Evolutionary conservation across 2,329 filamentous ascomycete genomes (phyloP).

Genomic region (Sclerotinia borealis): DNA sequence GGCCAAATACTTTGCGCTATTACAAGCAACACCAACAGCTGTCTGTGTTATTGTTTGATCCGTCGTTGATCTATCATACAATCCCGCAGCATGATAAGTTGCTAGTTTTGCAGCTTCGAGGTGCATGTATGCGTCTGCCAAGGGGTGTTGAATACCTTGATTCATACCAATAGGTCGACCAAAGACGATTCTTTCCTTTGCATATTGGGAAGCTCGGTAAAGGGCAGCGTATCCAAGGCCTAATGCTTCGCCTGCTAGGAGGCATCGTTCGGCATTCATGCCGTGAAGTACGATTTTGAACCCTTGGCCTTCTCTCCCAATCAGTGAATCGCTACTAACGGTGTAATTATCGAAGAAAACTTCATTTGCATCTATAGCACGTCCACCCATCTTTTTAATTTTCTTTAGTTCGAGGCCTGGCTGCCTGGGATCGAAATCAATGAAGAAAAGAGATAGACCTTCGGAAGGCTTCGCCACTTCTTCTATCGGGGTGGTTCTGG

Average conservation of each 20-base stretch:
- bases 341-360: slow-evolving; percentile 79
- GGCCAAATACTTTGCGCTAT: slow-evolving; percentile 66
- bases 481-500: slow-evolving; percentile 65
- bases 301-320: slow-evolving; percentile 68
- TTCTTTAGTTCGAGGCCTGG: slow-evolving; percentile 50
- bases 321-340: slow-evolving; percentile 56
- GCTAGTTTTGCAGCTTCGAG: slow-evolving; percentile 60
- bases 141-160: slow-evolving; percentile 58
- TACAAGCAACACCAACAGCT: slow-evolving; percentile 57
- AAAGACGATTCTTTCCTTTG: slow-evolving; percentile 60
- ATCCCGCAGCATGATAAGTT: slow-evolving; percentile 57
- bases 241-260: slow-evolving; percentile 72
- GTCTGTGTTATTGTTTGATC: slow-evolving; percentile 48
- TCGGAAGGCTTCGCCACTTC: slow-evolving; percentile 65
- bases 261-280: slow-evolving; percentile 73
- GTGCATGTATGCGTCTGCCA: slow-evolving; percentile 59
- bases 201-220: slow-evolving; percentile 57
- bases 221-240: slow-evolving; percentile 71
- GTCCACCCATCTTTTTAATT: slow-evolving; percentile 82
- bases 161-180: slow-evolving; percentile 60
- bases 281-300: slow-evolving; percentile 76
- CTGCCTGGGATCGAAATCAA: slow-evolving; percentile 59
- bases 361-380: slow-evolving; percentile 78
- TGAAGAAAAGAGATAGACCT: slow-evolving; percentile 74
- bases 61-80: slow-evolving; percentile 51